Conservation (phyloP, 352 stramenopile genomes). For the Thalassiosira mediterranea region DNA sequence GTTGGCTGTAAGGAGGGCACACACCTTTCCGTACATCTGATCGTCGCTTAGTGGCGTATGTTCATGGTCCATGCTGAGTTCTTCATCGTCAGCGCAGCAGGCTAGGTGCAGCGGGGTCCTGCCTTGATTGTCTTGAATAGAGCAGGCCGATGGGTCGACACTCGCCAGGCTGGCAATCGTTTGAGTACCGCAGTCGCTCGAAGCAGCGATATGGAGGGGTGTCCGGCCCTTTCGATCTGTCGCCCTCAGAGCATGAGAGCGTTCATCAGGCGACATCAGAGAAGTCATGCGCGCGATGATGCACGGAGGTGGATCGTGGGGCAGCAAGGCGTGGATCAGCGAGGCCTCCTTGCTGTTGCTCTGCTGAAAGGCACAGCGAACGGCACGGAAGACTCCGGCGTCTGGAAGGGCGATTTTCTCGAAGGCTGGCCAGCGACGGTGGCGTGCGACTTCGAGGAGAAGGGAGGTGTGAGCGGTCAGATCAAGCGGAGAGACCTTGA, state of each 20-base stretch:
- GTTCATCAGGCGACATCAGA: no score
- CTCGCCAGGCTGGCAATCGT: slow-evolving; percentile 9
- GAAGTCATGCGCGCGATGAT: slow-evolving; percentile 19
- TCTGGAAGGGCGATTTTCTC: no score
- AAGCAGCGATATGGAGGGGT: slow-evolving; percentile 39
- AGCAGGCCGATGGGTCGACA: slow-evolving; percentile 22
- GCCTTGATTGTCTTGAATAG: slow-evolving; percentile 29
- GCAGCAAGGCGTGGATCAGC: slow-evolving; percentile 1
- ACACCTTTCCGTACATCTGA: background rate
- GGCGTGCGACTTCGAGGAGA: no score
- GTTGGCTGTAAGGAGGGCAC: background rate
- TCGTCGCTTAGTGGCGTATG: background rate
- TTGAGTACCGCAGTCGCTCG: slow-evolving; percentile 7
- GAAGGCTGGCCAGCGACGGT: no score
- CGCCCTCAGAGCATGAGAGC: slow-evolving; percentile 10
- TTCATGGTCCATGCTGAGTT: background rate
- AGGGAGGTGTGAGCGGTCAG: no score
- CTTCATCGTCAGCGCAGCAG: slow-evolving; percentile 9
- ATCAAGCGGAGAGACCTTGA: no score
- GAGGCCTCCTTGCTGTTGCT: no score
- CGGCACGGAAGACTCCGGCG: no score
- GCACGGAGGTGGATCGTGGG: background rate
- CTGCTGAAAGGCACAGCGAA: no score
- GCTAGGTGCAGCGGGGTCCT: slow-evolving; percentile 38
- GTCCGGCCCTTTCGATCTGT: slow-evolving; percentile 17